These are phyloP conservation scores for Mycena rosella DNA, from an alignment of 768 basidiomycete genomes.

Conservation along the genomic window DNA sequence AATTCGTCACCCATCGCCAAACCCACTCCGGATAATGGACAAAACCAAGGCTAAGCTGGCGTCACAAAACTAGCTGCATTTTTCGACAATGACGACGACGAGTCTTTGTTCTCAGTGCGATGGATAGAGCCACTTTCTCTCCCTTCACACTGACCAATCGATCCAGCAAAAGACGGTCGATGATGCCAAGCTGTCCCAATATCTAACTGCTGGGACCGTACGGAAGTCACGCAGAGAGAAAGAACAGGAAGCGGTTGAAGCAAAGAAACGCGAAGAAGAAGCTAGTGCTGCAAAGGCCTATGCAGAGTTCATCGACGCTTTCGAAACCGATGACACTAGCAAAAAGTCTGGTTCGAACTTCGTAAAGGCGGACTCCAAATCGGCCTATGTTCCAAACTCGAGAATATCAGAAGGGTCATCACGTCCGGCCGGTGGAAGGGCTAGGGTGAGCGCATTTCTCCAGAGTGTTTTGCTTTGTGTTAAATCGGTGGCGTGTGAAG, in stretches of 20 bases:
- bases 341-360: slow-evolving; percentile 65
- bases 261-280: slow-evolving; percentile 88
- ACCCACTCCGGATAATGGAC: slow-evolving; percentile 59
- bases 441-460: slow-evolving; percentile 27
- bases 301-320: slow-evolving; percentile 87
- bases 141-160: slow-evolving; percentile 72
- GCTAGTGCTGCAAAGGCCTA: slow-evolving; percentile 83
- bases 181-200: slow-evolving; percentile 87
- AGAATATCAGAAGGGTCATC: slow-evolving; percentile 45
- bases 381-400: slow-evolving; percentile 59
- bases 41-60: slow-evolving; percentile 68
- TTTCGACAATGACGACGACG: slow-evolving; percentile 89
- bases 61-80: slow-evolving; percentile 77
- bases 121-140: slow-evolving; percentile 77
- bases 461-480: not conserved
- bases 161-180: slow-evolving; percentile 89
- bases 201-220: slow-evolving; percentile 80
- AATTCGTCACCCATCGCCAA: no score
- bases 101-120: slow-evolving; percentile 92
- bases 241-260: slow-evolving; percentile 93
- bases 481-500: slow-evolving; percentile 43
- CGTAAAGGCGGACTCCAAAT: slow-evolving; percentile 73
- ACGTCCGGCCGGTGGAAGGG: slow-evolving; percentile 41
- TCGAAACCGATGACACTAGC: slow-evolving; percentile 76
- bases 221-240: slow-evolving; percentile 93